Conservation (phyloP, 139 green algal species). For the Diplosphaera chodatii region DNA sequence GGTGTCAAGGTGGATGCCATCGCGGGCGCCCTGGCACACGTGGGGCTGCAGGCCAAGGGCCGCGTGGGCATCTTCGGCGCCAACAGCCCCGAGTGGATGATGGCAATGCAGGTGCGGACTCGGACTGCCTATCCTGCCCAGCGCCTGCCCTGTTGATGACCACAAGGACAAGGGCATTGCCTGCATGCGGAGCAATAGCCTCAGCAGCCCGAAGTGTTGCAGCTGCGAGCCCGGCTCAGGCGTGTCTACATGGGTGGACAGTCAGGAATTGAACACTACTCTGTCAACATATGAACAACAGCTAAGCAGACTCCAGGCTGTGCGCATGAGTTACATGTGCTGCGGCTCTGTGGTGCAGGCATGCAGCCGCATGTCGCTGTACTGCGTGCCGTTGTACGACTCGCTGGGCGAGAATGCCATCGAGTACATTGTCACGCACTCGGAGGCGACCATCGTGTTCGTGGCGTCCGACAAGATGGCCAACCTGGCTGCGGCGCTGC, state of each 20-base stretch:
- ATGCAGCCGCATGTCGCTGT: slow-evolving; percentile 77
- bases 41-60: slow-evolving; percentile 30
- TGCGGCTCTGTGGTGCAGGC: slow-evolving; percentile 52
- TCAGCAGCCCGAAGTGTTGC: no score
- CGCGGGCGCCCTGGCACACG: slow-evolving; percentile 26
- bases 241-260: no score
- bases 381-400: slow-evolving; percentile 95
- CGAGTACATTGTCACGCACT: slow-evolving; percentile 88
- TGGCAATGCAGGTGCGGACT: slow-evolving; percentile 71
- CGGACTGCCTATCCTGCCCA: no score
- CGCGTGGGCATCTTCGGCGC: slow-evolving; percentile 63
- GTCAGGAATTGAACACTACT: no score
- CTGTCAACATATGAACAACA: no score
- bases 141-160: no score
- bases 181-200: no score
- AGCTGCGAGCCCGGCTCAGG: no score
- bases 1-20: slow-evolving; percentile 21
- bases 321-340: no score
- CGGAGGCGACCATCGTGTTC: slow-evolving; percentile 52
- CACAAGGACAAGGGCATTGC: no score
- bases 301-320: no score
- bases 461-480: slow-evolving; percentile 54
- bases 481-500: slow-evolving; percentile 46
- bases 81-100: slow-evolving; percentile 92
- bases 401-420: slow-evolving; percentile 84